Evolutionary conservation across 768 basidiomycete species (phyloP).

Genomic region (Kwoniella dejecticola): DNA sequence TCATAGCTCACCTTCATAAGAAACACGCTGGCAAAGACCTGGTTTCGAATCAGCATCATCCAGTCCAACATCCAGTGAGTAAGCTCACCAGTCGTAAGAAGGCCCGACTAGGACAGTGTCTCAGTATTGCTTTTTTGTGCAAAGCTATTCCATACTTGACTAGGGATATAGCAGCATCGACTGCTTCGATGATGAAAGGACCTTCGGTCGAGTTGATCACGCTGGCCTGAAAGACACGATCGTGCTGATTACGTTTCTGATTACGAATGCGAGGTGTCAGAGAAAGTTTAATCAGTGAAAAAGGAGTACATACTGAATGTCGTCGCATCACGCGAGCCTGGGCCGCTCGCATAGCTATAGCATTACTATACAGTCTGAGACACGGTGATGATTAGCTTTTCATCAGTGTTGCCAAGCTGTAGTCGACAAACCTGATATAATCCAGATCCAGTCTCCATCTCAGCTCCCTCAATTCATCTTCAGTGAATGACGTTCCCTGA

Average conservation of each 20-base stretch:
- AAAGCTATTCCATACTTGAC: slow-evolving; percentile 6
- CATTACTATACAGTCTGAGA: slow-evolving; percentile 5
- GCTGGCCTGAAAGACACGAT: slow-evolving; percentile 7
- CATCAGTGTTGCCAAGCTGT: background rate
- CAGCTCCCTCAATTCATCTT: slow-evolving; percentile 8
- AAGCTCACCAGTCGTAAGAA: slow-evolving; percentile 2
- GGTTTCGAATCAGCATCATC: background rate
- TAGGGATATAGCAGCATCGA: slow-evolving; percentile 7
- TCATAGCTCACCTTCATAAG: slow-evolving; percentile 8
- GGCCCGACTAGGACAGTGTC: slow-evolving; percentile 1
- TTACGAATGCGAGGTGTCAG: background rate
- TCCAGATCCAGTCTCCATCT: slow-evolving; percentile 6
- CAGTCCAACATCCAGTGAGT: background rate
- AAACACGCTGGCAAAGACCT: slow-evolving; percentile 10
- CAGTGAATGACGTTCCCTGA: background rate
- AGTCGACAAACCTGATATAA: background rate
- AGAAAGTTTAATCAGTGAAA: background rate
- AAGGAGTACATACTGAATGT: background rate
- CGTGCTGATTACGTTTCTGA: slow-evolving; percentile 1
- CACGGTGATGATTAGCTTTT: background rate
- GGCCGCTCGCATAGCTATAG: slow-evolving; percentile 5
- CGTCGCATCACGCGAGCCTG: slow-evolving; percentile 5
- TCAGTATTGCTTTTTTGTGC: slow-evolving; percentile 2
- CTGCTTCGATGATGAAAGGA: slow-evolving; percentile 7
- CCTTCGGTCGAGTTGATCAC: slow-evolving; percentile 11